Percentiles rank a stretch among this genome's conserved stretches.
These are phyloP conservation scores for Aspergillus homomorphus DNA, from an alignment of 495 filamentous ascomycete genomes.

Conservation along the genomic window DNA sequence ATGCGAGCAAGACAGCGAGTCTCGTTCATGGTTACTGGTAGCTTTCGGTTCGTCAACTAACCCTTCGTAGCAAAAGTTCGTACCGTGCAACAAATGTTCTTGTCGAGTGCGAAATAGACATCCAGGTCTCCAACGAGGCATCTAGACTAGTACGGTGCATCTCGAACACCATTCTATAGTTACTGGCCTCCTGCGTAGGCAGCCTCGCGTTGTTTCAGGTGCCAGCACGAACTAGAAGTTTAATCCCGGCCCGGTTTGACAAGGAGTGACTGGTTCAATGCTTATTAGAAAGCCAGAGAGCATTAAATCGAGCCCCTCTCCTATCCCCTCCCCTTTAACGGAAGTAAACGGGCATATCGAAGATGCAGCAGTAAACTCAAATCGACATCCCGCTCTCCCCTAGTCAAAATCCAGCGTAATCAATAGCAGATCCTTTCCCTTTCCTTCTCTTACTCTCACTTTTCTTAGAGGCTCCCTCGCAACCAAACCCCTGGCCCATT, in stretches of 20 bases:
- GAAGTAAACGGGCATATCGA: background rate
- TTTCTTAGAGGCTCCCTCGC: background rate
- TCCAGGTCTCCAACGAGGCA: background rate
- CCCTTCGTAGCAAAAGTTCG: no score
- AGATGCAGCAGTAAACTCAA: background rate
- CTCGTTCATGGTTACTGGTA: no score
- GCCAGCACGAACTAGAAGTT: background rate
- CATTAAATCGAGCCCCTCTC: background rate
- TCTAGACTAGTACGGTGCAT: no score
- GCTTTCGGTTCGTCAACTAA: no score
- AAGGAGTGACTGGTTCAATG: background rate
- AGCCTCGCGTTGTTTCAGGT: background rate
- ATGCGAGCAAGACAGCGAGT: no score
- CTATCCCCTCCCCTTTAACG: background rate
- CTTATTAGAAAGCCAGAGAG: background rate
- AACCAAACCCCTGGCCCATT: background rate
- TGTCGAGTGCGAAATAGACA: background rate
- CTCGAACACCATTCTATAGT: background rate
- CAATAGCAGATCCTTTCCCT: background rate
- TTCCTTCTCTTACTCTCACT: background rate
- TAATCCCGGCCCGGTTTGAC: background rate
- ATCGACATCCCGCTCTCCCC: background rate
- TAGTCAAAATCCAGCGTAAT: background rate
- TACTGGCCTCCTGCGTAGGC: no score
- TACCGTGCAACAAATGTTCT: no score